Conservation (phyloP, 257 asterid genomes). For the Gentiana macrophylla region DNA sequence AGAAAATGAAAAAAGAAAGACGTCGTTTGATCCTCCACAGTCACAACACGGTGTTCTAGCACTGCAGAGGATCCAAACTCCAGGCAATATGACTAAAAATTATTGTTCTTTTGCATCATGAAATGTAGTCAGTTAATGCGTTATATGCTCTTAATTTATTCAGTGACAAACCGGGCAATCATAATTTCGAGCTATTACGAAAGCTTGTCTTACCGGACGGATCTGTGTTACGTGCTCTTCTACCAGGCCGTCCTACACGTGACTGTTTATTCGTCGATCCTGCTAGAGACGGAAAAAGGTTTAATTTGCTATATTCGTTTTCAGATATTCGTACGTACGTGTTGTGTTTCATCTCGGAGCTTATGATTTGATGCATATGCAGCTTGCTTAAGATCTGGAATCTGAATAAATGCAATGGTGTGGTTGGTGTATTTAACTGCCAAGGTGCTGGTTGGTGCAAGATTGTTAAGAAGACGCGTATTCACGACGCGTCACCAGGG, state of each 20-base stretch:
- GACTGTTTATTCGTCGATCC: constrained; percentile 91
- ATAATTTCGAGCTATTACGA: constrained; percentile 77
- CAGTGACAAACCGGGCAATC: constrained; percentile 91
- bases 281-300: constrained; percentile 92
- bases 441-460: constrained; percentile 99
- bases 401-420: constrained; percentile 58
- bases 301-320: background rate
- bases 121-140: too few species aligned
- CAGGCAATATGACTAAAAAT: too few species aligned
- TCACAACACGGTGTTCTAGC: too few species aligned
- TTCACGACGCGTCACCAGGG: constrained; percentile 83
- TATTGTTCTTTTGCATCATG: background rate
- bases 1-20: too few species aligned
- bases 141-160: background rate
- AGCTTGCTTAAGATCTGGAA: constrained; percentile 98
- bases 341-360: background rate
- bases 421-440: constrained; percentile 93
- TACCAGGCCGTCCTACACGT: constrained; percentile 86
- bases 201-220: constrained; percentile 93
- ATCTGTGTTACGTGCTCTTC: constrained; percentile 75
- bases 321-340: background rate
- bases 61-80: too few species aligned
- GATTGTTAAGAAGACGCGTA: constrained; percentile 64
- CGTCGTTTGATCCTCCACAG: too few species aligned
- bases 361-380: constrained; percentile 9